These are phyloP conservation scores for Lasiodiplodia hormozganensis DNA, from an alignment of 2,329 filamentous ascomycete genomes.

Conservation along the genomic window DNA sequence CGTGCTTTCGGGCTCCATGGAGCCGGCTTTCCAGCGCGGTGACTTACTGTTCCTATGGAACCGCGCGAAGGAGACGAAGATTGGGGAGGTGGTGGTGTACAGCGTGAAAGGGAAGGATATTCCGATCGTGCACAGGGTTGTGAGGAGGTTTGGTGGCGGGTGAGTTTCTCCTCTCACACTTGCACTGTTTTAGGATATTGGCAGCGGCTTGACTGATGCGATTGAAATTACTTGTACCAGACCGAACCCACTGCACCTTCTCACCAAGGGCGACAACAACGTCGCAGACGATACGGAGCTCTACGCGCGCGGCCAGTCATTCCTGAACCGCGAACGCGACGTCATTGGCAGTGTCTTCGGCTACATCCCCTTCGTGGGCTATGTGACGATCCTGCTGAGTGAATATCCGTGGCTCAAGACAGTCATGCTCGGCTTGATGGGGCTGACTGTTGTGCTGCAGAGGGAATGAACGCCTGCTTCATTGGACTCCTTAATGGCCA, in stretches of 20 bases:
- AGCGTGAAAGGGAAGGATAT: slow-evolving; percentile 95
- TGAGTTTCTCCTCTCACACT: slow-evolving; percentile 44
- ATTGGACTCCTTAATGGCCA: slow-evolving; percentile 15
- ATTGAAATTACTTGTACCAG: slow-evolving; percentile 39
- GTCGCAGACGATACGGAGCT: slow-evolving; percentile 88
- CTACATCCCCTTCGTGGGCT: slow-evolving; percentile 94
- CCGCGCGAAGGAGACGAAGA: slow-evolving; percentile 66
- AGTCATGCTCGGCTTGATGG: slow-evolving; percentile 93
- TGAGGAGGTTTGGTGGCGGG: slow-evolving; percentile 71
- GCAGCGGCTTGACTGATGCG: neutral
- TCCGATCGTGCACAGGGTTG: slow-evolving; percentile 92
- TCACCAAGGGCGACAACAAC: slow-evolving; percentile 99
- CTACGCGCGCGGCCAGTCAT: slow-evolving; percentile 86
- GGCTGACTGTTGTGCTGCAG: slow-evolving; percentile 88
- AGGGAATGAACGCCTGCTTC: slow-evolving; percentile 66
- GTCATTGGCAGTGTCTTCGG: slow-evolving; percentile 92
- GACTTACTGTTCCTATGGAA: slow-evolving; percentile 82
- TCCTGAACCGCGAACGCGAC: slow-evolving; percentile 79
- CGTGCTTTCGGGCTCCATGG: slow-evolving; percentile 84
- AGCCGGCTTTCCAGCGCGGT: slow-evolving; percentile 80
- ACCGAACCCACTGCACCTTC: slow-evolving; percentile 65
- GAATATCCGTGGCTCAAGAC: slow-evolving; percentile 98
- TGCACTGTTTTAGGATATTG: neutral
- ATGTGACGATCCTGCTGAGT: slow-evolving; percentile 93
- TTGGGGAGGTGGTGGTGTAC: slow-evolving; percentile 78